Percentiles rank a stretch among this genome's conserved stretches.
These are phyloP conservation scores for Nephelium lappaceum DNA, from an alignment of 345 rosid species.

Conservation along the genomic window DNA sequence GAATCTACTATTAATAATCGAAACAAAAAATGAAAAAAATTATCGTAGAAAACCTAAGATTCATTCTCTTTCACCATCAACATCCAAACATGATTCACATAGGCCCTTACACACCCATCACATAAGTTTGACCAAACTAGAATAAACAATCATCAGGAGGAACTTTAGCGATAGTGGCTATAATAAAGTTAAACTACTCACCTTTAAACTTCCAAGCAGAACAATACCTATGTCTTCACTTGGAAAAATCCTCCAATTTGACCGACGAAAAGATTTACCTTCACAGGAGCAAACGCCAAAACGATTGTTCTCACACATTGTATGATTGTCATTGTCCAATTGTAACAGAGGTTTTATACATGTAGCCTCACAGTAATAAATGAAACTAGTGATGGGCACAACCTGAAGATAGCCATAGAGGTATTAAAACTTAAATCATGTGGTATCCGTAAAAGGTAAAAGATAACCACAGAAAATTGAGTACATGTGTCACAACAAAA, in stretches of 20 bases:
- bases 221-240: conserved; percentile 56
- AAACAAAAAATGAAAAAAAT: neutral
- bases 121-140: conserved; percentile 9
- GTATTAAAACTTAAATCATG: conserved; percentile 9
- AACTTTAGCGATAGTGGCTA: neutral
- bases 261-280: conserved; percentile 32
- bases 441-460: neutral
- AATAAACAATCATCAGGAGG: neutral
- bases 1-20: neutral
- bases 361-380: conserved; percentile 54
- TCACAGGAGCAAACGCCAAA: conserved; percentile 28
- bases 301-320: conserved; percentile 20
- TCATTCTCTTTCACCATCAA: conserved; percentile 2
- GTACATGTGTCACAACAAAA: neutral
- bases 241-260: conserved; percentile 50
- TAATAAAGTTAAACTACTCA: conserved; percentile 27
- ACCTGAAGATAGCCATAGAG: conserved; percentile 48
- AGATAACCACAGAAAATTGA: neutral
- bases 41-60: neutral
- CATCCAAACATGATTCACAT: neutral
- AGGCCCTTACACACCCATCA: neutral
- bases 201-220: conserved; percentile 81
- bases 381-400: conserved; percentile 64
- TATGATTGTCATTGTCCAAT: conserved; percentile 24
- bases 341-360: conserved; percentile 39